These are phyloP conservation scores for Thielaviopsis euricoi DNA, from an alignment of 2,329 filamentous ascomycete genomes.

Conservation along the genomic window DNA sequence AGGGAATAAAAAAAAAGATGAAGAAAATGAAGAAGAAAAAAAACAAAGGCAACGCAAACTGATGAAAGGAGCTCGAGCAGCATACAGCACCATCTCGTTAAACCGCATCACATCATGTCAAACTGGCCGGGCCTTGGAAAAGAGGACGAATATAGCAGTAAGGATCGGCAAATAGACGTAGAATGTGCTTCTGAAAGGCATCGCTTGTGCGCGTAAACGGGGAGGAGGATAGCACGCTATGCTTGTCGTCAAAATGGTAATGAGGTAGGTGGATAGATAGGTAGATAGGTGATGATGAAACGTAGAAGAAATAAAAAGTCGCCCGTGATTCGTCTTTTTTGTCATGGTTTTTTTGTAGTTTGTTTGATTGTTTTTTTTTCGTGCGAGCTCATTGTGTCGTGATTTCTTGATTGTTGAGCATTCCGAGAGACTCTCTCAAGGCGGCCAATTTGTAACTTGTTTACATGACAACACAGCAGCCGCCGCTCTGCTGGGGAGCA, in stretches of 20 bases:
- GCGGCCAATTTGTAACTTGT: neutral
- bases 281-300: too few relatives aligned
- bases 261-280: too few relatives aligned
- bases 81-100: neutral
- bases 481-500: conserved; percentile 78
- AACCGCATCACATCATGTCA: neutral
- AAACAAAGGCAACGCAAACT: neutral
- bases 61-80: neutral
- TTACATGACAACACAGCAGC: conserved; percentile 94
- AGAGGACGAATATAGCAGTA: neutral
- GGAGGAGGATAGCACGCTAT: too few relatives aligned
- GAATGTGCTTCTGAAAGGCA: too few relatives aligned
- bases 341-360: too few relatives aligned
- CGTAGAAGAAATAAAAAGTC: neutral
- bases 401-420: neutral
- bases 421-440: neutral
- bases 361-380: neutral
- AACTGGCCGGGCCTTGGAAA: neutral
- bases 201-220: too few relatives aligned
- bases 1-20: conserved; percentile 15
- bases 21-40: neutral
- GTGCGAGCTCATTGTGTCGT: neutral
- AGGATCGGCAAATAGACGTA: neutral
- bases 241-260: too few relatives aligned
- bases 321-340: neutral